Percentiles rank a stretch among this genome's conserved stretches.
Evolutionary conservation across 805 yeast genomes (phyloP).

Genomic region (Maudiozyma serrabonitensis): DNA sequence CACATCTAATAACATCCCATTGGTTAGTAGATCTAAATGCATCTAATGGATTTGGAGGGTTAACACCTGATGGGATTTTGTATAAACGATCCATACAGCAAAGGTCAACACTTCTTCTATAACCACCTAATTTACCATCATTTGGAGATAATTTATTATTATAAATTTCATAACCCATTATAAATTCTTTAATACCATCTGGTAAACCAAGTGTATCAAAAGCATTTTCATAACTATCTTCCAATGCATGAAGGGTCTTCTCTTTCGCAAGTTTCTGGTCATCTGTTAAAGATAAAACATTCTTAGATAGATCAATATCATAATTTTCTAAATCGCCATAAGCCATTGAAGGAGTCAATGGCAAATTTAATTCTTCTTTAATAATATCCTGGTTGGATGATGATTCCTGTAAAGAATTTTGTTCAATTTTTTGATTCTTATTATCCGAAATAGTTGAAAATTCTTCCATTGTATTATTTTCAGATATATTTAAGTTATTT

Average conservation of each 20-base stretch:
- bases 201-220: conserved; percentile 20
- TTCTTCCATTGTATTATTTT: not conserved
- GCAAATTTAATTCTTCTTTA: not conserved
- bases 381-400: not conserved
- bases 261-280: conserved; percentile 10
- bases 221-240: conserved; percentile 10
- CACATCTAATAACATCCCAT: conserved; percentile 26
- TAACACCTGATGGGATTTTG: conserved; percentile 21
- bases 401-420: too few relatives aligned
- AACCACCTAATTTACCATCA: conserved; percentile 22
- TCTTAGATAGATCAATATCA: conserved; percentile 9
- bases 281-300: conserved; percentile 8
- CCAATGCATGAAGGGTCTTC: conserved; percentile 6
- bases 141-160: conserved; percentile 14
- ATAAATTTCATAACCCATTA: conserved; percentile 23
- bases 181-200: conserved; percentile 27
- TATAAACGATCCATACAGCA: conserved; percentile 21
- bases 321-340: conserved; percentile 13
- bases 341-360: not conserved
- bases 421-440: not conserved
- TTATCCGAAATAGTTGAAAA: not conserved
- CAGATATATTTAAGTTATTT: not conserved
- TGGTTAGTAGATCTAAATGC: conserved; percentile 28
- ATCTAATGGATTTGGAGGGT: conserved; percentile 29
- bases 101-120: conserved; percentile 21